Conservation (phyloP, 768 basidiomycete species). For the Calocybe gangraenosa region DNA sequence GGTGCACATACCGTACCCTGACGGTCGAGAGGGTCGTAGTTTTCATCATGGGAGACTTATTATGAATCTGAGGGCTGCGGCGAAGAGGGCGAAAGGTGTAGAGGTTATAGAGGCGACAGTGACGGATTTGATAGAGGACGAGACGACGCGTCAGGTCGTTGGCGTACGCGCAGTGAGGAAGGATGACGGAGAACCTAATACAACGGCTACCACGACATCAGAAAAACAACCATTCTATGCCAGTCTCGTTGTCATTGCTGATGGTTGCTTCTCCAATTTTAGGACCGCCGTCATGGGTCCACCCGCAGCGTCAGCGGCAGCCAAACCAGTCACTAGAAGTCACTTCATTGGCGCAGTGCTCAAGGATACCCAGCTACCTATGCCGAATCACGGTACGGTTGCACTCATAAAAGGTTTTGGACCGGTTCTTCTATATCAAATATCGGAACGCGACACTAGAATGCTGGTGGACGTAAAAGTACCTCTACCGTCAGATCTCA, state of each 20-base stretch:
- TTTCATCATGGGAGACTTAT: constrained; percentile 96
- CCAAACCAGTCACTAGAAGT: constrained; percentile 56
- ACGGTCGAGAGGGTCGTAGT: constrained; percentile 63
- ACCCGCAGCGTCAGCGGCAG: constrained; percentile 28
- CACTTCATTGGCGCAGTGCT: constrained; percentile 87
- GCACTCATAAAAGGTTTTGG: constrained; percentile 76
- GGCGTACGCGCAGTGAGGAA: constrained; percentile 64
- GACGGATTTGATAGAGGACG: constrained; percentile 65
- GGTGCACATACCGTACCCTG: constrained; percentile 90
- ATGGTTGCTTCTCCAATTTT: constrained; percentile 96
- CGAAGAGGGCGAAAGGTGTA: constrained; percentile 55
- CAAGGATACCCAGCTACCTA: constrained; percentile 69
- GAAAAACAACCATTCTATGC: constrained; percentile 61
- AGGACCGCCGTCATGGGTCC: constrained; percentile 60
- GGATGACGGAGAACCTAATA: neutral
- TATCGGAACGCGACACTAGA: constrained; percentile 82
- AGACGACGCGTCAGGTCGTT: constrained; percentile 43
- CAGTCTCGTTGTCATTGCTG: constrained; percentile 82
- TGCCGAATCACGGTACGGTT: constrained; percentile 80
- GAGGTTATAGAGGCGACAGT: constrained; percentile 85
- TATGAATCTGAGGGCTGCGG: constrained; percentile 68
- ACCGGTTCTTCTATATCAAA: constrained; percentile 92
- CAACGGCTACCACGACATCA: constrained; percentile 18
- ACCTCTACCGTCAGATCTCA: constrained; percentile 79
- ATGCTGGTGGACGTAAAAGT: constrained; percentile 90